A percentile compares a stretch with the other conserved stretches of the same genome.
phyloP scores from a whole-genome alignment of 257 asterid genomes.

The Solanum paucissectum region DNA sequence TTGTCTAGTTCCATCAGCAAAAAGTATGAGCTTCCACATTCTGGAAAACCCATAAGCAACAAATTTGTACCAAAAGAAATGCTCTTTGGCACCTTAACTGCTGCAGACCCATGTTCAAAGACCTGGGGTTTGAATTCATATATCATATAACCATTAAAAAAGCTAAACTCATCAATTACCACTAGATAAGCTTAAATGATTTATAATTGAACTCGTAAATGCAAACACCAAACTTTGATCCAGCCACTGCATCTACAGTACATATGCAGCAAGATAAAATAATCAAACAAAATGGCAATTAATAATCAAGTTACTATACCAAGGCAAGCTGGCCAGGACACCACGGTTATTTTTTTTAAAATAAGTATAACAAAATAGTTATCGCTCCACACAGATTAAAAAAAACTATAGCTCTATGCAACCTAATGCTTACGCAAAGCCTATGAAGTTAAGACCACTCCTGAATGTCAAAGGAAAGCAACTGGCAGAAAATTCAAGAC shows the following conservation, averaged over 20 bases:
- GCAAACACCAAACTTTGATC: neutral
- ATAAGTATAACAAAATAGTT: neutral
- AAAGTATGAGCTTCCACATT: slow-evolving; percentile 79
- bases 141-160: neutral
- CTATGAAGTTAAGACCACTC: neutral
- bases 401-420: neutral
- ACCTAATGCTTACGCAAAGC: neutral
- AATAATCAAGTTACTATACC: neutral
- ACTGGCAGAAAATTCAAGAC: neutral
- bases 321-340: neutral
- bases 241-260: neutral
- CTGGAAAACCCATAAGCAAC: slow-evolving; percentile 91
- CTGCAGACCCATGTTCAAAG: slow-evolving; percentile 65
- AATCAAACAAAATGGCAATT: neutral
- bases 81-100: slow-evolving; percentile 67
- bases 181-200: neutral
- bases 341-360: neutral
- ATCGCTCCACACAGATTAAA: neutral
- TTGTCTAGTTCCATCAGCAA: slow-evolving; percentile 87
- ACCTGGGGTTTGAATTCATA: slow-evolving; percentile 40
- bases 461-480: neutral
- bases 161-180: slow-evolving; percentile 1
- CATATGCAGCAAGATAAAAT: neutral
- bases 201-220: neutral
- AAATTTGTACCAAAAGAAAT: slow-evolving; percentile 58